Evolutionary conservation across 768 basidiomycete species (phyloP).

Genomic region (Guyanaporus albipodus): DNA sequence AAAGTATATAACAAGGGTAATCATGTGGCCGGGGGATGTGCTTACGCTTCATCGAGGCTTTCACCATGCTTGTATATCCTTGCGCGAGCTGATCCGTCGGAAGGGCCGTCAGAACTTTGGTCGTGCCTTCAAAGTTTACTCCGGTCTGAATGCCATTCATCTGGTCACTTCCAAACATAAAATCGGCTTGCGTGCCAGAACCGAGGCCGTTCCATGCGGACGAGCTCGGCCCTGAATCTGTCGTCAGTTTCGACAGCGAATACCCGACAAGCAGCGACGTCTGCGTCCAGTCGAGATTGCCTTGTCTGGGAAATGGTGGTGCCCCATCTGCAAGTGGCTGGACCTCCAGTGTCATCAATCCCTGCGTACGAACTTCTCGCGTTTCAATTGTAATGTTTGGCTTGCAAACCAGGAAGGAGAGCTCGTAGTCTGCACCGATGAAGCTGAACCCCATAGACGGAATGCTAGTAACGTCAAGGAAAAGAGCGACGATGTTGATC

Average conservation of each 20-base stretch:
- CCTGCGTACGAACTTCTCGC: constrained; percentile 18
- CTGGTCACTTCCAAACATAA: constrained; percentile 6
- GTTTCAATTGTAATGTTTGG: constrained; percentile 22
- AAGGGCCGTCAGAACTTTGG: constrained; percentile 2
- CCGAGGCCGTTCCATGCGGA: constrained; percentile 9
- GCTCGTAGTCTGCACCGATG: constrained; percentile 13
- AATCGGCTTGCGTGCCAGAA: constrained; percentile 8
- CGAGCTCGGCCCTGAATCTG: constrained; percentile 6
- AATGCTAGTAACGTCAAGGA: constrained; percentile 11
- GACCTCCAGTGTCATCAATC: constrained; percentile 10
- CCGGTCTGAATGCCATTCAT: constrained; percentile 2
- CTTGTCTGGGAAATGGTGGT: constrained; percentile 5
- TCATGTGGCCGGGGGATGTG: not conserved
- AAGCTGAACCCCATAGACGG: constrained; percentile 11
- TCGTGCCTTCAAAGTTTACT: not conserved
- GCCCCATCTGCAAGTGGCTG: not conserved
- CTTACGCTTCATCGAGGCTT: constrained; percentile 17
- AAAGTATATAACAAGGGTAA: not conserved
- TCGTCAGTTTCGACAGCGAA: constrained; percentile 7
- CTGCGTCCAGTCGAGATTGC: constrained; percentile 17
- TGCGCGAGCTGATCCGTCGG: constrained; percentile 3
- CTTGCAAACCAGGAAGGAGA: constrained; percentile 22
- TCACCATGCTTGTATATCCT: constrained; percentile 11
- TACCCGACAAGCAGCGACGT: constrained; percentile 9
- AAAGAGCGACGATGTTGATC: constrained; percentile 9